These are phyloP conservation scores for Colletotrichum melonis DNA, from an alignment of 2,329 filamentous ascomycete species.

Conservation along the genomic window DNA sequence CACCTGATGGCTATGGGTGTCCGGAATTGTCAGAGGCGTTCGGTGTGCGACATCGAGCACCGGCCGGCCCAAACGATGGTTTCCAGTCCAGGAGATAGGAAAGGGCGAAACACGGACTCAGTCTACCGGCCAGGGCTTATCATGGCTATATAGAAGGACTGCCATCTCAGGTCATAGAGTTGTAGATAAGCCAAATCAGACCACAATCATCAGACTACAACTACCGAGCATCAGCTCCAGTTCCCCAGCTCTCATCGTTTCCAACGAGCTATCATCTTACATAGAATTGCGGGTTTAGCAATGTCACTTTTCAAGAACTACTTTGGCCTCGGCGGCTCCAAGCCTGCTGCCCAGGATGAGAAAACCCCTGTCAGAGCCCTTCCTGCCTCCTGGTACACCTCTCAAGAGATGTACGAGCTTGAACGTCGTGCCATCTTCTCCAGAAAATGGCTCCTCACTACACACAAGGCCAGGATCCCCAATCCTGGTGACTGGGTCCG, in stretches of 20 bases:
- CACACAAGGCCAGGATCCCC: slow-evolving; percentile 61
- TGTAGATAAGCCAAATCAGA: neutral
- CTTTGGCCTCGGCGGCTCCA: slow-evolving; percentile 46
- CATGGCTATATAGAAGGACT: slow-evolving; percentile 36
- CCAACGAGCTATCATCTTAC: neutral
- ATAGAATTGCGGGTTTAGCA: neutral
- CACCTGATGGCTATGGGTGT: slow-evolving; percentile 11
- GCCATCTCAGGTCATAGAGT: slow-evolving; percentile 7
- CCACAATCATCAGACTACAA: neutral
- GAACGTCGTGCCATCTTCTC: slow-evolving; percentile 69
- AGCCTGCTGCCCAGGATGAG: slow-evolving; percentile 39
- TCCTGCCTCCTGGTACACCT: slow-evolving; percentile 63
- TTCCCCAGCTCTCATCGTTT: neutral
- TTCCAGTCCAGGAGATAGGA: slow-evolving; percentile 6
- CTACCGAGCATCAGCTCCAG: slow-evolving; percentile 5
- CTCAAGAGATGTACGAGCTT: slow-evolving; percentile 65
- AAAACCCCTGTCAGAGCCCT: slow-evolving; percentile 51
- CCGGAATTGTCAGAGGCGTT: slow-evolving; percentile 13
- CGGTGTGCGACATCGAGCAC: slow-evolving; percentile 10
- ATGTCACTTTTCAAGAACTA: slow-evolving; percentile 45
- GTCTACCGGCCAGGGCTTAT: slow-evolving; percentile 8
- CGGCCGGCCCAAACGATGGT: slow-evolving; percentile 8
- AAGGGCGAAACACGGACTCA: slow-evolving; percentile 17
- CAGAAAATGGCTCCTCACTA: slow-evolving; percentile 65
- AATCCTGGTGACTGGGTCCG: slow-evolving; percentile 68